A percentile compares a stretch with the other conserved stretches of the same genome.
Evolutionary conservation across 176 grass and related monocot species (phyloP).

Genomic region (Metroxylon sagu): DNA sequence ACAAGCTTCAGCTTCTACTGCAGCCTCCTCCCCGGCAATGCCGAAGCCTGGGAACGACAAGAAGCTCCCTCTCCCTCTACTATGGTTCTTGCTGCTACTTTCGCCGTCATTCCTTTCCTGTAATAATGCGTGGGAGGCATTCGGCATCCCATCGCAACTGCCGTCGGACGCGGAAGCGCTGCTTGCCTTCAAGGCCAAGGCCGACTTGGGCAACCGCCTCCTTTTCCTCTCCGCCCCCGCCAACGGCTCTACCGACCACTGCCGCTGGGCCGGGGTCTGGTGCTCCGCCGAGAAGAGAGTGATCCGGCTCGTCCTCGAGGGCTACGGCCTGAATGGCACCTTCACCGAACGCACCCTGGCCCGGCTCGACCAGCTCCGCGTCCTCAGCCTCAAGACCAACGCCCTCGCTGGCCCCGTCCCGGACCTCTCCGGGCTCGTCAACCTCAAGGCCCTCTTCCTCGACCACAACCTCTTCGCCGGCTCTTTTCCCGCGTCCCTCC

Average conservation of each 20-base stretch:
- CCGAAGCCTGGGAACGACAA: no score
- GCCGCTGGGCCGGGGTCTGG: conserved; percentile 35
- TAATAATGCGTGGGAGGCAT: not conserved
- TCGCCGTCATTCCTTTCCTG: conserved; percentile 4
- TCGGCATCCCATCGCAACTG: not conserved
- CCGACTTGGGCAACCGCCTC: conserved; percentile 45
- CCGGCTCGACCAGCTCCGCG: conserved; percentile 43
- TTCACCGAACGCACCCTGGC: conserved; percentile 40
- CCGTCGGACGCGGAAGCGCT: conserved; percentile 21
- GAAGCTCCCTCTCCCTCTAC: not conserved
- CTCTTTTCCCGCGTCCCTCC: conserved; percentile 49
- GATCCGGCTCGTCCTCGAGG: conserved; percentile 66
- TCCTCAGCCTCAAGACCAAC: conserved; percentile 90
- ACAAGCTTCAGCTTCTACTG: no score
- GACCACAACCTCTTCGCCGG: conserved; percentile 70
- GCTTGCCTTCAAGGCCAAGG: conserved; percentile 61
- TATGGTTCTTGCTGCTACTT: not conserved
- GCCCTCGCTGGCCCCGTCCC: conserved; percentile 59
- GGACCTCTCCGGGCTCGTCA: conserved; percentile 57
- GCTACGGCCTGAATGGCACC: conserved; percentile 45
- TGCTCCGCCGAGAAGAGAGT: conserved; percentile 32
- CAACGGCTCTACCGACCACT: conserved; percentile 10
- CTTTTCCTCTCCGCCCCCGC: conserved; percentile 1
- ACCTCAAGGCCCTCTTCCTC: conserved; percentile 87
- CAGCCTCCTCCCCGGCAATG: no score